Base-by-base conservation (phyloP, 257 asterid genomes). In the Verbena officinalis region DNA sequence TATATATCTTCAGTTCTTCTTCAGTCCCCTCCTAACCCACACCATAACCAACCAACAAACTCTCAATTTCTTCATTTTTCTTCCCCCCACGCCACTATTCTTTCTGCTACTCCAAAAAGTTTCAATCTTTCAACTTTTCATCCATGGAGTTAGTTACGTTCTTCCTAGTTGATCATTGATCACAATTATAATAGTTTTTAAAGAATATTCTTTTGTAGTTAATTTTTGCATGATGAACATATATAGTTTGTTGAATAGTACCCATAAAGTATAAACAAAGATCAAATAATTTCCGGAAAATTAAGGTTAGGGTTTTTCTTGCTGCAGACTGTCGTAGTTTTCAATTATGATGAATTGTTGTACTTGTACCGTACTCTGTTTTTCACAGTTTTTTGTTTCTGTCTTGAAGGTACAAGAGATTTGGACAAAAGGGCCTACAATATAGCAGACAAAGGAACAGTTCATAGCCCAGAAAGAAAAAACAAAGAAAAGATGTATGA, bases 11-110 rank as follows among this genome's bases (percentile, higher is more conserved):
- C 46, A 52, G 14, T 64, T n/a, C n/a, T n/a, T n/a, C 44, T 65
- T 53, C 22, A 68, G 74, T 54, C 65, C 76, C 77, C 81, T 72
- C 83, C 84, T 74, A 74, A 84, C 78, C 84, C 83, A 76, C 80
- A 81, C 83, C 82, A 79, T 63, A 72, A 75, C 84, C 76, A 64
- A 75, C 60, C 71, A 64, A 45, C 61, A 64, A 51, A 64, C 51
- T 15, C 50, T 43, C 49, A 62, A 44, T 56, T 69, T 42, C 69
- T 55, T 62, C 31, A 55, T 45, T 51, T 55, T 44, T 68, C 33
- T 70, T 63, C 58, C 74, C 74, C 15, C 50, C 58, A 65, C 59
- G 0, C 71, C 14, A 24, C 20, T 31, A 17, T n/a, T 45, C 60
- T 40, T 55, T 39, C 60, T 52, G 24, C 70, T 22, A 33, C 59